Evolutionary conservation across 768 basidiomycete genomes (phyloP), one percentile per base, ranked within the genome.

Genomic region (Sutorius australiensis): DNA sequence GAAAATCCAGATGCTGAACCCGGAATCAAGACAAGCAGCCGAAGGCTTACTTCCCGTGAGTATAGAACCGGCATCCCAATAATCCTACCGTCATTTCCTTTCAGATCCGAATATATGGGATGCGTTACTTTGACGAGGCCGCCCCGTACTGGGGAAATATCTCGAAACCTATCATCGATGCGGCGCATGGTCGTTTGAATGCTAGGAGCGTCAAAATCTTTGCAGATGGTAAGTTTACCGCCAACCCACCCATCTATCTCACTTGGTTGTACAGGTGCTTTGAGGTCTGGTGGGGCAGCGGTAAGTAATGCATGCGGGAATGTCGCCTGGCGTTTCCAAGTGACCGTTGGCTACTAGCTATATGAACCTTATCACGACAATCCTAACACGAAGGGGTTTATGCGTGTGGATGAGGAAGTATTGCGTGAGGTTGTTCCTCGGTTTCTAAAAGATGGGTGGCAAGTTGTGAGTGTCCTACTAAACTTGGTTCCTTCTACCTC

Each of bases 221-320:
- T 66, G 83, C 84, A 11, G 84, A 81, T 60, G 78, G 71, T 69
- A 48, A 50, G 10, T 17, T 24, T 24, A 24, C 4, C 24, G 24
- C 11, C 30, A 19, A 21, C 50, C 3, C 24, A 32, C 40, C 10
- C 7, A 16, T 32, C 36, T 8, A 46, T 36, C 13, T 51, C n/a
- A 50, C 36, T 33, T 44, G 36, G n/a, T 51, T 21, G 21, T 21
- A n/a, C 51, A 89, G 87, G 92, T 52, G 94, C 93, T 30, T 73
- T 97, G 34, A 81, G 94, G 31, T 87, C 87, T n/a, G 87, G 91
- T 52, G 94, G 93, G 41, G 92, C 94, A 41, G 93, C 94, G 39
- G 87, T 87, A 71, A 67, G 76, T 63, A 24, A 14, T 7, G 41
- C 17, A 30, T 16, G n/a, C 14, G 46, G 21, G 43, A 51, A 31